Base-by-base conservation (phyloP, 495 filamentous ascomycete species). In the Trichoderma reesei region DNA sequence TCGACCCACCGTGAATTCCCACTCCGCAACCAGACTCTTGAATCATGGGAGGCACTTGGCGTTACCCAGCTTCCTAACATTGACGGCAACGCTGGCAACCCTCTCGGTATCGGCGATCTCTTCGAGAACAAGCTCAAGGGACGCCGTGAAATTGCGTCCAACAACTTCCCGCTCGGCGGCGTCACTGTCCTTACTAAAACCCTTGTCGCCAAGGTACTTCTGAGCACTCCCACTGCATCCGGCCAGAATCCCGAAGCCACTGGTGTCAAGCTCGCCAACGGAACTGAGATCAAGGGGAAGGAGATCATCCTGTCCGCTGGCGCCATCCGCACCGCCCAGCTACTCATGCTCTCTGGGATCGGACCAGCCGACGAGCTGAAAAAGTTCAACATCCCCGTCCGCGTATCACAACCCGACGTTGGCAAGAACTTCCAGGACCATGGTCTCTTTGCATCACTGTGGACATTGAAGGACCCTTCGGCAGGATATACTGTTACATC, bases 301-400 rank as follows among this genome's bases (percentile, higher is more conserved):
- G 36, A 86, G 54, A 76, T 84, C 42, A 79, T 86, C 59, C 68
- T 85, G 41, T 75, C 78, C 1, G 78, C 76, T 10, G 83, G 83
- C 3, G 73, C 80, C 18, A 85, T 84, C 72, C 83, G 82, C 74
- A 78, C 79, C 26, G 83, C 83, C 20, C 77, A 83, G 46, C 77
- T 86, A 16, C 72, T 86, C 10, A 80, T 83, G 65, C 79, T 82
- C 3, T 81, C 75, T 18, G 83, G 83, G 9, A 79, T 86, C 60
- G 83, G 84, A 0, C 75, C 80, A 0, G 74, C 72, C 8, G 73
- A 75, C 0, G 81, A 85, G 59, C 72, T 85, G 13, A 63, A 70
- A 1, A 73, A 78, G 48, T 74, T 79, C 63, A 70, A 70, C 10
- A 84, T 87, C 51, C 67, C 74, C n/a, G 74, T 79, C 34, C 66